These are phyloP conservation scores for Mycena rosella DNA, from an alignment of 768 basidiomycete genomes.

Conservation along the genomic window DNA sequence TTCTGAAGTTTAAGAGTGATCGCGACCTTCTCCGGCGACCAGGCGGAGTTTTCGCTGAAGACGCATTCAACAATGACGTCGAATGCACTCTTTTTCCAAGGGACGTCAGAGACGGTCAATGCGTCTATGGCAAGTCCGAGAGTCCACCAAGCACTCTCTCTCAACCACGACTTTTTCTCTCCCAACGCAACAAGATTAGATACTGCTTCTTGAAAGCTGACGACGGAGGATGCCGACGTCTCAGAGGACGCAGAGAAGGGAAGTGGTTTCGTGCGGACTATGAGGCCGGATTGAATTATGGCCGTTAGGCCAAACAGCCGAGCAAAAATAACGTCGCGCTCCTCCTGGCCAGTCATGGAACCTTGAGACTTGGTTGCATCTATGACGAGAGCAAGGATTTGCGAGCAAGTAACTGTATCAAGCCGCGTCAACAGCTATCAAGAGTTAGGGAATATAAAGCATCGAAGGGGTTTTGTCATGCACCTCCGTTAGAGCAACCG, in stretches of 20 bases:
- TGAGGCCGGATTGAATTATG: conserved; percentile 86
- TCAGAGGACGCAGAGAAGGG: conserved; percentile 66
- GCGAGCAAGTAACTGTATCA: conserved; percentile 80
- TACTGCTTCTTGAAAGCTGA: conserved; percentile 71
- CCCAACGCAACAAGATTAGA: conserved; percentile 75
- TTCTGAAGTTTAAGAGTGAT: conserved; percentile 79
- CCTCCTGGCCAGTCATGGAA: conserved; percentile 91
- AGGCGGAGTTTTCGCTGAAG: conserved; percentile 67
- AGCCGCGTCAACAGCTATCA: conserved; percentile 82
- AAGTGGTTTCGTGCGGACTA: conserved; percentile 72
- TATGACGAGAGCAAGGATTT: conserved; percentile 81
- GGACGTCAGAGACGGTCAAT: conserved; percentile 66
- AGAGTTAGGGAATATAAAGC: conserved; percentile 21
- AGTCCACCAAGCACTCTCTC: conserved; percentile 93
- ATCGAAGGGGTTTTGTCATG: conserved; percentile 38
- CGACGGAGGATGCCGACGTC: conserved; percentile 66
- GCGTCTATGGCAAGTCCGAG: conserved; percentile 74
- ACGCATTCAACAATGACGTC: conserved; percentile 62
- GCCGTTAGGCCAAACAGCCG: conserved; percentile 91
- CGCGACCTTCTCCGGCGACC: conserved; percentile 93
- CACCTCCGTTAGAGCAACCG: conserved; percentile 96
- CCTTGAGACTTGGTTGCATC: conserved; percentile 78
- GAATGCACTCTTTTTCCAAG: conserved; percentile 81
- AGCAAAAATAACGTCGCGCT: conserved; percentile 93
- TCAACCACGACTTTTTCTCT: conserved; percentile 89